Conservation (phyloP, 768 basidiomycete genomes). For the Trametes punicea region DNA sequence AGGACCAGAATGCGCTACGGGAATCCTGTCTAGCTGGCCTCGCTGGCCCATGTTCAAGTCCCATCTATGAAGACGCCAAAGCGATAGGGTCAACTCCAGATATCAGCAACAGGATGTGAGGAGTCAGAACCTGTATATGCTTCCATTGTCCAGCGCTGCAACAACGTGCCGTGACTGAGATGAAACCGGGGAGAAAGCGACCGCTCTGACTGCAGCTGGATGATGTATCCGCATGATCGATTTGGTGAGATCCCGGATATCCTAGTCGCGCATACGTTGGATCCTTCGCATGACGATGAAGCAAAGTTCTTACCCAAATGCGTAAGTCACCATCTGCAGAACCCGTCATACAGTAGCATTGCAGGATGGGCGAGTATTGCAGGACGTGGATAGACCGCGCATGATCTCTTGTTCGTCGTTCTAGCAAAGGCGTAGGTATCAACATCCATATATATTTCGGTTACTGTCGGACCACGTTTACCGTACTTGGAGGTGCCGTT, state of each 20-base stretch:
- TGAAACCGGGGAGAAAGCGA: constrained; percentile 66
- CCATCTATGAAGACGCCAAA: constrained; percentile 46
- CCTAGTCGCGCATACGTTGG: constrained; percentile 34
- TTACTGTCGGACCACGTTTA: constrained; percentile 28
- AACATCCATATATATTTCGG: background rate
- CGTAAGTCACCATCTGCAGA: constrained; percentile 80
- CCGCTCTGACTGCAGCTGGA: constrained; percentile 62
- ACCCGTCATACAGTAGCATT: constrained; percentile 73
- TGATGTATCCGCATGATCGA: constrained; percentile 71
- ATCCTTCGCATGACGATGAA: background rate
- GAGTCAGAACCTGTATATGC: constrained; percentile 50
- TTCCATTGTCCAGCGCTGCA: constrained; percentile 33
- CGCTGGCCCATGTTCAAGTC: constrained; percentile 76
- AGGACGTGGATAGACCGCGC: constrained; percentile 69
- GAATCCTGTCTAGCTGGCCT: constrained; percentile 66
- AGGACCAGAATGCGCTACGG: constrained; percentile 69
- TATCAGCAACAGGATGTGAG: background rate
- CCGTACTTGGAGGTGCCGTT: constrained; percentile 66
- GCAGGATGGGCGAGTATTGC: constrained; percentile 62
- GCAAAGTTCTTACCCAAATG: constrained; percentile 58
- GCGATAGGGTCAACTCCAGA: background rate
- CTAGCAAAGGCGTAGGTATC: background rate
- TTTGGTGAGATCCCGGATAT: constrained; percentile 66
- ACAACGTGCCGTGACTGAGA: constrained; percentile 67
- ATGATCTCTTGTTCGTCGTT: constrained; percentile 65